A percentile compares a stretch with the other conserved stretches of the same genome.
Conservation (phyloP, 2,329 filamentous ascomycete genomes). For the Ceratocystis lukuohia region DNA sequence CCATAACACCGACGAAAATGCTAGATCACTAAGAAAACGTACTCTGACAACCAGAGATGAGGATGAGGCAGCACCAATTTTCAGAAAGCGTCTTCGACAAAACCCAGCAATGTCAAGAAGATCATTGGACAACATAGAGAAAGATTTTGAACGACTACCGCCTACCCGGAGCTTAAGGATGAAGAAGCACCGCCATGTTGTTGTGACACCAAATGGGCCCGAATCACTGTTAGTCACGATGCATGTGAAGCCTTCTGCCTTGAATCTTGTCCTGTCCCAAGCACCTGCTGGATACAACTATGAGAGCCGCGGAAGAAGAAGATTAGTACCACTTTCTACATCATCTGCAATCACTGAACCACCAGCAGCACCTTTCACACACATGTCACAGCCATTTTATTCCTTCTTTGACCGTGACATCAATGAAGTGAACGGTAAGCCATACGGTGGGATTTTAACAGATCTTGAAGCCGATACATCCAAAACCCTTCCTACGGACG, state of each 20-base stretch:
- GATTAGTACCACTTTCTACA: slow-evolving; percentile 7
- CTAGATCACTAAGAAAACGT: slow-evolving; percentile 16
- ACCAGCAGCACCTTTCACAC: slow-evolving; percentile 44
- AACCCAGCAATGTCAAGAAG: slow-evolving; percentile 12
- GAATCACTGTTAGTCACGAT: slow-evolving; percentile 43
- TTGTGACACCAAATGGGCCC: slow-evolving; percentile 24
- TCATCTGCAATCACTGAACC: slow-evolving; percentile 14
- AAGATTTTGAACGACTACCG: slow-evolving; percentile 23
- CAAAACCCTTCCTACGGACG: slow-evolving; percentile 66
- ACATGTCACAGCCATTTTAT: slow-evolving; percentile 65
- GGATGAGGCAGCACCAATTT: slow-evolving; percentile 13
- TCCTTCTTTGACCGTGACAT: slow-evolving; percentile 80
- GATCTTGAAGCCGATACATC: slow-evolving; percentile 85
- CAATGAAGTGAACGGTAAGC: slow-evolving; percentile 81
- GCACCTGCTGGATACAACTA: slow-evolving; percentile 9
- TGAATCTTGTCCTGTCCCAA: slow-evolving; percentile 42
- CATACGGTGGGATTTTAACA: slow-evolving; percentile 83
- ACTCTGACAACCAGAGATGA: slow-evolving; percentile 18
- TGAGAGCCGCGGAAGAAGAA: slow-evolving; percentile 12
- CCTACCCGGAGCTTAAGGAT: slow-evolving; percentile 15
- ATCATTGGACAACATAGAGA: slow-evolving; percentile 26
- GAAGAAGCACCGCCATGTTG: slow-evolving; percentile 12
- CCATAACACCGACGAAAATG: background rate
- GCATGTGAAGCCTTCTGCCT: slow-evolving; percentile 41
- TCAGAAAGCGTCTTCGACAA: slow-evolving; percentile 17